These are phyloP conservation scores for Arthrobotrys iridis DNA, from an alignment of 2,329 filamentous ascomycete genomes.

Conservation along the genomic window DNA sequence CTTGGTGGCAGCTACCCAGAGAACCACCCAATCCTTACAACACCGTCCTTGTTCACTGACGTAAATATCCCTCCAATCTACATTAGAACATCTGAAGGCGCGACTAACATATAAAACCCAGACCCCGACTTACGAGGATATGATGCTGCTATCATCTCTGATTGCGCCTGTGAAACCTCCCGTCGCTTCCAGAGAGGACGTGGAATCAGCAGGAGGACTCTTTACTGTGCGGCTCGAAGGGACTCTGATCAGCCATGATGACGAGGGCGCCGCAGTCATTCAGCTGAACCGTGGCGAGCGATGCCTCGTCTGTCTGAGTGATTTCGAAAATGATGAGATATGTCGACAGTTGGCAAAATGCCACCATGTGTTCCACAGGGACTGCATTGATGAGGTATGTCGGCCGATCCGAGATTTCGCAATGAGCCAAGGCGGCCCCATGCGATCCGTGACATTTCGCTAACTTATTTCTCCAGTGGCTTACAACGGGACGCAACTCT, in stretches of 20 bases:
- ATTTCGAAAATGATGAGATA: constrained; percentile 72
- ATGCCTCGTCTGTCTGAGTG: constrained; percentile 74
- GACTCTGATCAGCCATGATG: constrained; percentile 57
- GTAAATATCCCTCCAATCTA: constrained; percentile 61
- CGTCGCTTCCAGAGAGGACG: constrained; percentile 72
- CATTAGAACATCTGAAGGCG: background rate
- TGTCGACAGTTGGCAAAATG: constrained; percentile 71
- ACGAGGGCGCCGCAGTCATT: constrained; percentile 24
- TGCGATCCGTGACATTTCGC: constrained; percentile 32
- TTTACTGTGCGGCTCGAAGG: constrained; percentile 64
- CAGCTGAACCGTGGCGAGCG: constrained; percentile 64
- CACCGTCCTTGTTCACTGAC: constrained; percentile 75
- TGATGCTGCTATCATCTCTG: constrained; percentile 74
- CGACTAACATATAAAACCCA: constrained; percentile 54
- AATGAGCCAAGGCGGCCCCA: background rate
- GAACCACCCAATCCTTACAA: constrained; percentile 75
- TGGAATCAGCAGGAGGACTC: constrained; percentile 71
- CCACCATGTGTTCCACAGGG: constrained; percentile 73
- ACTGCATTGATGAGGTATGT: constrained; percentile 75
- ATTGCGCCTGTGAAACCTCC: constrained; percentile 75
- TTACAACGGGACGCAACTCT: constrained; percentile 73
- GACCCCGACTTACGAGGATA: constrained; percentile 76
- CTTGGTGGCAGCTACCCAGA: constrained; percentile 76
- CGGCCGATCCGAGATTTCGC: background rate
- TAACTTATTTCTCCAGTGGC: constrained; percentile 67